These are phyloP conservation scores for Exserohilum rostratum DNA, from an alignment of 2,329 filamentous ascomycete genomes.

Conservation along the genomic window DNA sequence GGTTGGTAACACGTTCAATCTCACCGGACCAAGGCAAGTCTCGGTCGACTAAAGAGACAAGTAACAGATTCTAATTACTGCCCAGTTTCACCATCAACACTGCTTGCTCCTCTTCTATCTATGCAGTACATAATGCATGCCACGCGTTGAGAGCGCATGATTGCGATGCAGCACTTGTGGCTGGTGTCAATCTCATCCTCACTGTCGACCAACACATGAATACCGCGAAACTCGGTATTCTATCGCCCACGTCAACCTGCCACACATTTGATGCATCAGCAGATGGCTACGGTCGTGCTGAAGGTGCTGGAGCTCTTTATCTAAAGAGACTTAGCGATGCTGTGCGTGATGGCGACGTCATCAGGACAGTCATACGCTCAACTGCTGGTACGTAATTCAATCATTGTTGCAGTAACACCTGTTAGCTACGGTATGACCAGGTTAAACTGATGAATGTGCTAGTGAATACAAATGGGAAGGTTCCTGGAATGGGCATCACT, in stretches of 20 bases:
- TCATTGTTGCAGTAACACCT: no score
- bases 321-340: conserved; percentile 39
- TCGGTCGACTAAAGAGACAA: no score
- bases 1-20: conserved; percentile 37
- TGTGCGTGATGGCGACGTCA: conserved; percentile 35
- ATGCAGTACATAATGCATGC: neutral
- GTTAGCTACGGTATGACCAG: no score
- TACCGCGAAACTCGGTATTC: conserved; percentile 3
- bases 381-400: no score
- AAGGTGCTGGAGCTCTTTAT: conserved; percentile 33
- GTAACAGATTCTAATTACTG: no score
- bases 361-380: conserved; percentile 39
- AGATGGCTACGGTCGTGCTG: conserved; percentile 31
- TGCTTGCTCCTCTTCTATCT: neutral
- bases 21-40: conserved; percentile 35
- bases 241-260: conserved; percentile 14
- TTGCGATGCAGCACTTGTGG: conserved; percentile 19
- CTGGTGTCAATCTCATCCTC: conserved; percentile 4
- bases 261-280: conserved; percentile 23
- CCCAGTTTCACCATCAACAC: neutral
- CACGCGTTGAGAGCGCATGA: conserved; percentile 13
- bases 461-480: no score
- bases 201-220: neutral
- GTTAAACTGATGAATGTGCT: no score
- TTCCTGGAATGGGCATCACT: no score